Percentiles rank a stretch among this genome's conserved stretches.
Conservation (phyloP, 495 filamentous ascomycete genomes). For the Copromyces sp. region DNA sequence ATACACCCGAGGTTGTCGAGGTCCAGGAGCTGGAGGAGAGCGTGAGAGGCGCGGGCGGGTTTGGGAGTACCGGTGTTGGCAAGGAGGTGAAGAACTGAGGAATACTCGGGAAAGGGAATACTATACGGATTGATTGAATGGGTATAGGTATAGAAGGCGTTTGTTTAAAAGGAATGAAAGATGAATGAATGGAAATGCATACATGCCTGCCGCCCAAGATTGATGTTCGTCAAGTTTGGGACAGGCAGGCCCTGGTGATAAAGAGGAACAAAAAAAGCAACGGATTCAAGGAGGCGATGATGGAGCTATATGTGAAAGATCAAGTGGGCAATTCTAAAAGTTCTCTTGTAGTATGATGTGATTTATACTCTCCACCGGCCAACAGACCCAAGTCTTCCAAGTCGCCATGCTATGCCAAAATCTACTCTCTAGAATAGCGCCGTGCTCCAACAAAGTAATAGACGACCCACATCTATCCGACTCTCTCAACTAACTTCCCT, state of each 20-base stretch:
- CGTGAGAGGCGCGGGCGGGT: slow-evolving; percentile 80
- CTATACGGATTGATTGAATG: too few relatives aligned
- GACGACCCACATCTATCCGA: background rate
- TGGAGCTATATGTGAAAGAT: too few relatives aligned
- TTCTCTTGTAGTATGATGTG: background rate
- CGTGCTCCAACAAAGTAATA: background rate
- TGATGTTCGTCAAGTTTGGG: too few relatives aligned
- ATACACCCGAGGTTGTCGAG: slow-evolving; percentile 79
- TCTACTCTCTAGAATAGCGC: background rate
- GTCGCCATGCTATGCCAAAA: background rate
- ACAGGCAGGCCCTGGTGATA: too few relatives aligned
- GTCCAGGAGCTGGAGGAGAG: slow-evolving; percentile 85
- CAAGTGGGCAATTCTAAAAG: too few relatives aligned
- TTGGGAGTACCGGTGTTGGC: slow-evolving; percentile 74
- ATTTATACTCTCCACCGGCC: background rate
- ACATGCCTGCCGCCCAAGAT: too few relatives aligned
- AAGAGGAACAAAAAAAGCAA: too few relatives aligned
- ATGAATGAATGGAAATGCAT: too few relatives aligned
- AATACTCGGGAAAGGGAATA: background rate
- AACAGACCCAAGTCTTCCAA: background rate
- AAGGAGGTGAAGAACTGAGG: slow-evolving; percentile 25
- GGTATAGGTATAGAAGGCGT: background rate
- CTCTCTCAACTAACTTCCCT: background rate
- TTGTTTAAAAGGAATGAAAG: too few relatives aligned
- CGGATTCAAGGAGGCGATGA: background rate